Percentiles rank a stretch among this genome's conserved stretches.
These are phyloP conservation scores for Paramecium sexaurelia DNA, from an alignment of 73 alveolate species.

Conservation along the genomic window DNA sequence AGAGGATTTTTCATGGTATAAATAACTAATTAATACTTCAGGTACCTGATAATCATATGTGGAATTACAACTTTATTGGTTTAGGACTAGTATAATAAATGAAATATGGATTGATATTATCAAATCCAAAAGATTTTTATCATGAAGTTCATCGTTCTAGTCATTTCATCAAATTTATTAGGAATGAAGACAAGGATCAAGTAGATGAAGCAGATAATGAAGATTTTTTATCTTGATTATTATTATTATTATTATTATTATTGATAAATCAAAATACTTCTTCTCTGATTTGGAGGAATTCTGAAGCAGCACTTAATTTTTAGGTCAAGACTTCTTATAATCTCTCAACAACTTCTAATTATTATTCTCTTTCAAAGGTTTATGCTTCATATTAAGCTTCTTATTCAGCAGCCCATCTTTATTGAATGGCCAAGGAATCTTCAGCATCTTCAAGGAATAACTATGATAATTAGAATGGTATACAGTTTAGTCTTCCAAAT, in stretches of 20 bases:
- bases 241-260: neutral
- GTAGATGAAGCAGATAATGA: slow-evolving; percentile 77
- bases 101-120: slow-evolving; percentile 91
- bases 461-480: neutral
- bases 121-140: slow-evolving; percentile 93
- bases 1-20: slow-evolving; percentile 98
- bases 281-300: slow-evolving; percentile 52
- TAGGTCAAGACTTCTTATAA: slow-evolving; percentile 18
- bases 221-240: slow-evolving; percentile 71
- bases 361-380: slow-evolving; percentile 54
- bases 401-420: slow-evolving; percentile 60
- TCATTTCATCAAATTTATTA: slow-evolving; percentile 91
- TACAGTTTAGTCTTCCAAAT: slow-evolving; percentile 60
- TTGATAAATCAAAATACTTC: slow-evolving; percentile 53
- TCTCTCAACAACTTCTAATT: slow-evolving; percentile 51
- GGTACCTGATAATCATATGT: slow-evolving; percentile 98
- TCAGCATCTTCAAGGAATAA: slow-evolving; percentile 68
- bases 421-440: slow-evolving; percentile 48
- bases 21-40: slow-evolving; percentile 62
- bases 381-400: slow-evolving; percentile 35
- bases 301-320: slow-evolving; percentile 35
- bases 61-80: slow-evolving; percentile 99
- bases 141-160: slow-evolving; percentile 93
- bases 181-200: slow-evolving; percentile 76
- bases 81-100: slow-evolving; percentile 93